phyloP scores from a whole-genome alignment of 768 basidiomycete species.

The Russula emetica region DNA sequence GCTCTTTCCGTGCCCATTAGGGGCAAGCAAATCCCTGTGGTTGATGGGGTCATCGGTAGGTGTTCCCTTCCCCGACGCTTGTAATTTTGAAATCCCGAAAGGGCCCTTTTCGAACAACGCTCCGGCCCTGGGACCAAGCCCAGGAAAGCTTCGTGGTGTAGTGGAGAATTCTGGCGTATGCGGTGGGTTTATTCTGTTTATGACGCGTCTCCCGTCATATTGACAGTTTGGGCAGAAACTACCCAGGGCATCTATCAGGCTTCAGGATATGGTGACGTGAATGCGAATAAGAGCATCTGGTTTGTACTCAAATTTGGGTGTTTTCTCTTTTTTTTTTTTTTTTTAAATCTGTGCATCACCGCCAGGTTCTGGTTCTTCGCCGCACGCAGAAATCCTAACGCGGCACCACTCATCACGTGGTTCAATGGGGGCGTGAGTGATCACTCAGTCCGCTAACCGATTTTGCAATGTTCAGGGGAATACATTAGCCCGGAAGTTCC shows the following conservation, averaged over 20 bases:
- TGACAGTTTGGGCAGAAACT: conserved; percentile 40
- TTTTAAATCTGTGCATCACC: neutral
- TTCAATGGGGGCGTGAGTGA: conserved; percentile 50
- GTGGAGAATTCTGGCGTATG: conserved; percentile 61
- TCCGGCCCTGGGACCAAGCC: conserved; percentile 31
- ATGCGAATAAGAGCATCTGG: conserved; percentile 52
- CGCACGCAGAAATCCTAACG: conserved; percentile 53
- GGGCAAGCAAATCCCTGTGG: conserved; percentile 44
- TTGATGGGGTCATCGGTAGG: conserved; percentile 52
- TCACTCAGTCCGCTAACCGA: neutral
- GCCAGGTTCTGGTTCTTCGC: conserved; percentile 67
- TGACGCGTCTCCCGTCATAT: neutral
- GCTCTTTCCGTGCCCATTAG: conserved; percentile 27
- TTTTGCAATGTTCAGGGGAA: neutral
- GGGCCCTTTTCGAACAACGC: neutral
- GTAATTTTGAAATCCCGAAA: neutral
- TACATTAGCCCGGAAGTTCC: conserved; percentile 37
- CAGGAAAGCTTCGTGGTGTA: conserved; percentile 50
- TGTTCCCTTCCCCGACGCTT: conserved; percentile 27
- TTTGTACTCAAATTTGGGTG: conserved; percentile 25
- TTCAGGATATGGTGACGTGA: conserved; percentile 55
- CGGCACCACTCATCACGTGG: conserved; percentile 60
- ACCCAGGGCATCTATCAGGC: conserved; percentile 58
- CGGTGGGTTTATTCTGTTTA: conserved; percentile 35
- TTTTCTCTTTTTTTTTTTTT: neutral